These are phyloP conservation scores for Alternaria consortialis DNA, from an alignment of 2,329 filamentous ascomycete species.

Conservation along the genomic window DNA sequence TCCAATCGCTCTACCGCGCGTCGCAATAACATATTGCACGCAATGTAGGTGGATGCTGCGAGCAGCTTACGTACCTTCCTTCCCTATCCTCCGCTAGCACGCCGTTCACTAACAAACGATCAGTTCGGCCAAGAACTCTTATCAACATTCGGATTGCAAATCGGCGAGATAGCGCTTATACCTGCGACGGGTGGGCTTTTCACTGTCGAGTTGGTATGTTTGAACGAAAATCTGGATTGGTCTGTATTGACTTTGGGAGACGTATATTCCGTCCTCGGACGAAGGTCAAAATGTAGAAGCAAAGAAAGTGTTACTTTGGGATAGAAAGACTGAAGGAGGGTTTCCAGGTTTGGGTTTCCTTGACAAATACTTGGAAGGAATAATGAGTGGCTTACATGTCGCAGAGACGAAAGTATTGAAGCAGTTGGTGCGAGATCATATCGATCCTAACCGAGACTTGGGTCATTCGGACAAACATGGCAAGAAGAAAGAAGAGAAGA, in stretches of 20 bases:
- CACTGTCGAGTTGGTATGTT: constrained; percentile 68
- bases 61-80: constrained; percentile 76
- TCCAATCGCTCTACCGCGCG: constrained; percentile 66
- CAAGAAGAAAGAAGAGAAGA: constrained; percentile 44
- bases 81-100: not conserved
- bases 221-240: not conserved
- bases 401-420: constrained; percentile 89
- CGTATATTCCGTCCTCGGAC: constrained; percentile 30
- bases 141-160: constrained; percentile 83
- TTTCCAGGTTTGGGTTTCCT: constrained; percentile 71
- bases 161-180: constrained; percentile 88
- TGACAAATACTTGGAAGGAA: too few relatives aligned
- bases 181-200: constrained; percentile 88
- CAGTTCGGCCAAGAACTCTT: constrained; percentile 95
- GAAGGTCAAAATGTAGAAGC: constrained; percentile 33
- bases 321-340: constrained; percentile 83
- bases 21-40: constrained; percentile 92
- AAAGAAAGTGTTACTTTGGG: constrained; percentile 75
- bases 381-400: constrained; percentile 1
- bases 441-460: constrained; percentile 79
- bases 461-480: constrained; percentile 69
- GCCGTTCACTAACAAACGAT: not conserved
- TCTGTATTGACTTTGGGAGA: constrained; percentile 24
- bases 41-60: constrained; percentile 93
- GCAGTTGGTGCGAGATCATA: constrained; percentile 79